Base-by-base conservation (phyloP, 495 filamentous ascomycete genomes). In the Neurospora intermedia region DNA sequence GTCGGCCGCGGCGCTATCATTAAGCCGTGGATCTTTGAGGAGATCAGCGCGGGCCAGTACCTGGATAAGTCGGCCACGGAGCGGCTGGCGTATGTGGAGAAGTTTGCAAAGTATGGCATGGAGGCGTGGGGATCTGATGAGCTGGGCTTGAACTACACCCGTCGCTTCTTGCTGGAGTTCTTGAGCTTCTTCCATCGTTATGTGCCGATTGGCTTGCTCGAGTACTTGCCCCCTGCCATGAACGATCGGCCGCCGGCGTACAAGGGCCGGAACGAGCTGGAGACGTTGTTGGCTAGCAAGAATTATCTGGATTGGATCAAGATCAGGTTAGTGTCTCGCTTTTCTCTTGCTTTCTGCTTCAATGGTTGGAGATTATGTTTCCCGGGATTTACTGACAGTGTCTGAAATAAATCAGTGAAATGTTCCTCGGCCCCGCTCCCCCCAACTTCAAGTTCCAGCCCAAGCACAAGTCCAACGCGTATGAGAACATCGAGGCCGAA, bases 271-370 rank as follows among this genome's bases (percentile, higher is more conserved):
- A 91, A 94, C 82, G 96, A 98, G 46, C 77, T 98, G 81, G 96
- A 99, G 87, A 96, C 93, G 62, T 82, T 99, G 74, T 83, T 99
- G 82, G 90, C 88, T 11, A 97, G 94, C 83, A 88, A 88, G 45
- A 91, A 98, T 81, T 97, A 96, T 82, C 91, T 89, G 83, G 96
- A 99, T 82, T 99, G 96, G 96, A 92, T 99, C 77, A 98, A 97
- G 86, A 96, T 99, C 78, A 96, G 92, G 94, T 96, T 87, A 81
- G 90, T 83, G 2, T 13, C 3, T 11, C 15, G 7, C 27, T 15
- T 70, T 40, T 40, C 39, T 10, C 39, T 11, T 40, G 9, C 39
- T 40, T 9, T 40, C 39, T 40, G 39, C 39, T 40, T 10, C 9
- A 8, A 11, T 40, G 2, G 0, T 40, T 40, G 39, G 1, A 40